These are phyloP conservation scores for Nectriaceae sp. DNA, from an alignment of 2,329 filamentous ascomycete genomes.

Conservation along the genomic window DNA sequence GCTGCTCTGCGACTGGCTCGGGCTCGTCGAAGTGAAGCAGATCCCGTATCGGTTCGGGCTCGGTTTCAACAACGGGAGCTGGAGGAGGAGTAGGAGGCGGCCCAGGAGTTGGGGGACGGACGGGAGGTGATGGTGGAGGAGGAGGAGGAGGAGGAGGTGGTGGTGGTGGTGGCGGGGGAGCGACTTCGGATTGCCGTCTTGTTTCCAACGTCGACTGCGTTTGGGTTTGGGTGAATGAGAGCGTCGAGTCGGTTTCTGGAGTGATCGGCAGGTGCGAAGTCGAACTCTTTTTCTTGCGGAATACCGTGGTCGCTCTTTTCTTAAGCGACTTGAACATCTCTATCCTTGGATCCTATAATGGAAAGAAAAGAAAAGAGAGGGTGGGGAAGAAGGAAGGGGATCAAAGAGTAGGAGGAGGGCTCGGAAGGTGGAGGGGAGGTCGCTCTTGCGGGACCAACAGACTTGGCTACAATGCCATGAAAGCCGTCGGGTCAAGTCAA, in stretches of 20 bases:
- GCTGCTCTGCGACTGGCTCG: neutral
- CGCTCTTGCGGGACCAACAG: neutral
- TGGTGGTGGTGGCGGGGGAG: neutral
- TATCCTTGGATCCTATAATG: neutral
- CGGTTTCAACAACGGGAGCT: neutral
- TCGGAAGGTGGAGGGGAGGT: neutral
- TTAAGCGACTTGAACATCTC: constrained; percentile 28
- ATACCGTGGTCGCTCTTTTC: constrained; percentile 24
- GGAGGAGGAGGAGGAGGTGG: constrained; percentile 4
- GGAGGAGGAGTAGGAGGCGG: neutral
- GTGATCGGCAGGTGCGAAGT: constrained; percentile 11
- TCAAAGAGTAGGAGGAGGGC: neutral
- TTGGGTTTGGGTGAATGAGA: neutral
- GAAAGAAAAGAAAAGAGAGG: neutral
- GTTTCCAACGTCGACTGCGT: neutral
- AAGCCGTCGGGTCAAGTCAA: neutral
- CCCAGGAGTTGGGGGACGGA: constrained; percentile 1
- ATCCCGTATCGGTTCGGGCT: neutral
- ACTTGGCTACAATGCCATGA: neutral
- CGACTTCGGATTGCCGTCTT: neutral
- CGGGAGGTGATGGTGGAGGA: constrained; percentile 4
- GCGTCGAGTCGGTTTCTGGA: constrained; percentile 4
- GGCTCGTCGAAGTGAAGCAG: neutral
- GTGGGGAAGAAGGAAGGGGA: neutral
- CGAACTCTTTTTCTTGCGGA: constrained; percentile 21